Base-by-base conservation (phyloP, 2,329 filamentous ascomycete genomes). In the Coniochaeta sp. region DNA sequence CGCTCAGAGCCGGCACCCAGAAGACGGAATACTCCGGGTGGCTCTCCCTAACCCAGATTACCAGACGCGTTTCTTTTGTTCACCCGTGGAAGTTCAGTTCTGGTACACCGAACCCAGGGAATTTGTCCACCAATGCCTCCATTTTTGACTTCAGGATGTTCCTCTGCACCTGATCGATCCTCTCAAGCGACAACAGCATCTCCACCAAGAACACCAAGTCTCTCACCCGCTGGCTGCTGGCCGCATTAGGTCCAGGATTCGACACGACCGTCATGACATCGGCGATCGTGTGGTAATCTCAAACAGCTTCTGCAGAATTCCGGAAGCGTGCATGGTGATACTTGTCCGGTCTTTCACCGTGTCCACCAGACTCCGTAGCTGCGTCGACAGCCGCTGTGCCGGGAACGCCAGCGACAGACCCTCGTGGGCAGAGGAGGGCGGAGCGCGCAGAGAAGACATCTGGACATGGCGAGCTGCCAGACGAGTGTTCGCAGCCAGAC, bases 271-370 rank as follows among this genome's bases (percentile, higher is more conserved):
- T 75, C 20, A 82, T 69, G 2, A 83, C 79, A 56, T 82, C 79
- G 8, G 78, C 77, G 45, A 82, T 77, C 2, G 78, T 81, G 59
- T 78, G 0, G 78, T 77, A 54, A 83, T 79, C 58, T 83, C 79
- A 51, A 83, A 80, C 4, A 83, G 67, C 60, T 83, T 83, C 54
- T 79, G 74, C 50, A 81, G 66, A 51, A 83, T 78, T 20, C 76
- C 76, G 32, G 71, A 76, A 7, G 79, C 79, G 56, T 83, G 78
- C 4, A 78, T 74, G 26, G 73, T 73, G 53, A 82, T 74, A 50
- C 73, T 74, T 32, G 66, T 63, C 16, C 67, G 62, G 52, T 62
- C 69, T 5, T 63, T 60, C 1, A 72, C 57, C 2, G 63, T 63
- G 42, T 59, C 59, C 14, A 72, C 67, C 13, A 73, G 63, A 32